These are phyloP conservation scores for Podila minutissima DNA, from an alignment of 192 early-diverging fungal species.

Conservation along the genomic window DNA sequence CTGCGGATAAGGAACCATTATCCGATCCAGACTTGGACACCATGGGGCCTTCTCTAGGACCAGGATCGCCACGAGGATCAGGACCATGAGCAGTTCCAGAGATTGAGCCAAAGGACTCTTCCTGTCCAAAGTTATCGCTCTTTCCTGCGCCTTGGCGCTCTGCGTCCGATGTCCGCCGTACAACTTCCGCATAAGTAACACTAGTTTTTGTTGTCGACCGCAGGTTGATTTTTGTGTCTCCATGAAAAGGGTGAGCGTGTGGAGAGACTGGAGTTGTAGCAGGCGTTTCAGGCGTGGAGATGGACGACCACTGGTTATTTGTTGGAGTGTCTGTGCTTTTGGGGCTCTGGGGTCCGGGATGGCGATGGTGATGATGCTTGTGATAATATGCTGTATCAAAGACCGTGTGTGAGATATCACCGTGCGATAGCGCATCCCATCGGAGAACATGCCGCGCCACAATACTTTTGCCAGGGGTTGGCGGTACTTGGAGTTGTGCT, in stretches of 20 bases:
- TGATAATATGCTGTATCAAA: conserved; percentile 31
- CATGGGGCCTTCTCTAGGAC: not conserved
- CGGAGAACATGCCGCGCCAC: conserved; percentile 36
- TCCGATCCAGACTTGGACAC: not conserved
- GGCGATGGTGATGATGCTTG: conserved; percentile 6
- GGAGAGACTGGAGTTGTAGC: too few relatives aligned
- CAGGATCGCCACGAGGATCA: not conserved
- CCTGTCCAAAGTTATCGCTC: not conserved
- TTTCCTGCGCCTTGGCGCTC: too few relatives aligned
- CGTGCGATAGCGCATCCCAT: conserved; percentile 39
- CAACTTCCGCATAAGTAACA: too few relatives aligned
- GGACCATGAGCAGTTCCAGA: not conserved
- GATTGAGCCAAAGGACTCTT: not conserved
- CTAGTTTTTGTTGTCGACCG: too few relatives aligned
- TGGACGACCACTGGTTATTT: not conserved
- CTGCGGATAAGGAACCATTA: not conserved
- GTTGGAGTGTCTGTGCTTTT: not conserved
- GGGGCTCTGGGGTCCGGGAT: not conserved
- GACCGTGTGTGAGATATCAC: conserved; percentile 41
- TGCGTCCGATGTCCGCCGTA: too few relatives aligned
- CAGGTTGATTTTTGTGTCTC: too few relatives aligned
- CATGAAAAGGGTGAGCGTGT: too few relatives aligned
- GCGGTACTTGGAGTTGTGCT: not conserved
- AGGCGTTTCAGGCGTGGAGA: too few relatives aligned
- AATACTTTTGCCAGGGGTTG: conserved; percentile 13